phyloP scores from a whole-genome alignment of 495 filamentous ascomycete genomes.

The Baudoinia panamericana region DNA sequence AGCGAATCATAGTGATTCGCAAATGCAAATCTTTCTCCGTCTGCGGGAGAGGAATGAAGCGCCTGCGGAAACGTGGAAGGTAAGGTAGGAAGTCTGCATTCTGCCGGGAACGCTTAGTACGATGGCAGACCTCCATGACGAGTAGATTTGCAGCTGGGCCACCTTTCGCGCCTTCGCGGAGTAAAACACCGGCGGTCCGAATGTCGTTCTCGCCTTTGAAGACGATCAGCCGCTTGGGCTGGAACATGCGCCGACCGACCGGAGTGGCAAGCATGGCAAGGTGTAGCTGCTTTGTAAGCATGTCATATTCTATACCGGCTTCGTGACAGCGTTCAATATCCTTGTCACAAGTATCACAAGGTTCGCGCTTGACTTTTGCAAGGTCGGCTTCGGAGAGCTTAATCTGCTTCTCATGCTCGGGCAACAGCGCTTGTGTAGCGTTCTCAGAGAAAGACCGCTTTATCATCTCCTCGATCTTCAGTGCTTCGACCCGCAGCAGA shows the following conservation, averaged over 20 bases:
- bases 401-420: conserved; percentile 87
- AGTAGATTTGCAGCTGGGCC: conserved; percentile 52
- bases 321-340: conserved; percentile 68
- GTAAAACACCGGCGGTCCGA: conserved; percentile 64
- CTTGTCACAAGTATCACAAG: conserved; percentile 68
- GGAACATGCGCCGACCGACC: conserved; percentile 66
- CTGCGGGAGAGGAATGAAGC: conserved; percentile 46
- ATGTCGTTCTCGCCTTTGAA: conserved; percentile 59
- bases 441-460: conserved; percentile 98
- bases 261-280: conserved; percentile 56
- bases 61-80: conserved; percentile 47
- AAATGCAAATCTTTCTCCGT: conserved; percentile 41
- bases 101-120: conserved; percentile 47
- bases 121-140: conserved; percentile 56
- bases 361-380: conserved; percentile 72
- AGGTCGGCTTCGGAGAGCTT: conserved; percentile 86
- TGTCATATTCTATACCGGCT: conserved; percentile 63
- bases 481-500: conserved; percentile 81
- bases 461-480: conserved; percentile 99
- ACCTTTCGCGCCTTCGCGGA: conserved; percentile 56
- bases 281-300: conserved; percentile 61
- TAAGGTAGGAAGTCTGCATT: conserved; percentile 71
- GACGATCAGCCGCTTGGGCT: conserved; percentile 58
- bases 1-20: conserved; percentile 50
- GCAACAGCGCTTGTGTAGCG: conserved; percentile 88